Conservation (phyloP, 352 stramenopile species). For the Phytophthora pini region DNA sequence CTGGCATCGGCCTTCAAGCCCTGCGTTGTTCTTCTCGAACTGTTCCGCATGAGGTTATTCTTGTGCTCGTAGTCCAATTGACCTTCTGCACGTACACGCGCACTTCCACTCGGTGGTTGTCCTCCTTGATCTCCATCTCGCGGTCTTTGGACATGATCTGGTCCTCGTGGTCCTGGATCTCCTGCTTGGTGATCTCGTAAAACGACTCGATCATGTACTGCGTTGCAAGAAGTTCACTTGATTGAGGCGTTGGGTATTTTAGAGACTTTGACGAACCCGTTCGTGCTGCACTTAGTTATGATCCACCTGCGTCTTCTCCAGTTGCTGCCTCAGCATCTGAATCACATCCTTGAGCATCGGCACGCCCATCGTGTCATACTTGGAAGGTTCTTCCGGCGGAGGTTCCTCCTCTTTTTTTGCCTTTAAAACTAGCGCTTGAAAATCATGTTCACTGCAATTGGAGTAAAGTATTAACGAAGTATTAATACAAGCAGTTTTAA, state of each 20-base stretch:
- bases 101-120: constrained; percentile 94
- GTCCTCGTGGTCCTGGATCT: constrained; percentile 92
- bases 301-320: constrained; percentile 92
- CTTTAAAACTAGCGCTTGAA: no score
- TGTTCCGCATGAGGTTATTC: constrained; percentile 93
- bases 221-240: not conserved
- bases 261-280: constrained; percentile 45
- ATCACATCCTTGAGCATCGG: constrained; percentile 94
- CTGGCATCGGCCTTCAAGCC: constrained; percentile 82
- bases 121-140: constrained; percentile 96
- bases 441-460: no score
- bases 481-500: no score
- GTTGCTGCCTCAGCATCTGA: constrained; percentile 91
- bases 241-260: constrained; percentile 1
- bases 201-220: constrained; percentile 96
- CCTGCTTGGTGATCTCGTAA: constrained; percentile 94
- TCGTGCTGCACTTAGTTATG: constrained; percentile 96
- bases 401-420: constrained; percentile 69
- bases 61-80: constrained; percentile 96
- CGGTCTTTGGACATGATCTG: constrained; percentile 93
- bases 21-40: constrained; percentile 89
- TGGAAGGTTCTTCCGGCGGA: constrained; percentile 75
- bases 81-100: constrained; percentile 95
- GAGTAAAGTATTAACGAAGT: no score
- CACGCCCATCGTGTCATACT: constrained; percentile 94